Conservation (phyloP, 306 rosid genomes). For the Vachellia pachyceras region DNA sequence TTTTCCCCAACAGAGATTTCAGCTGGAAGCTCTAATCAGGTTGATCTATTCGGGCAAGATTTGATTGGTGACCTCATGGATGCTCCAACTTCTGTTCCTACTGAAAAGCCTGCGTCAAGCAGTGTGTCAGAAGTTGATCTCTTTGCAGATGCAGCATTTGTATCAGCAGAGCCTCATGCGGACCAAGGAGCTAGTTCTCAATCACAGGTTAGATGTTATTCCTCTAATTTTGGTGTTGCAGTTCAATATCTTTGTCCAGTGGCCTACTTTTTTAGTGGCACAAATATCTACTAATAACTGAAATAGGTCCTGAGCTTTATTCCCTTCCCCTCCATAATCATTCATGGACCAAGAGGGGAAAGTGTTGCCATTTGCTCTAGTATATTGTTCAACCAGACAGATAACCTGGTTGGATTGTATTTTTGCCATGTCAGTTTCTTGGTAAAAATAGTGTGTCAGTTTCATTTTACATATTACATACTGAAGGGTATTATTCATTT, state of each 20-base stretch:
- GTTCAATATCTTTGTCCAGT: background rate
- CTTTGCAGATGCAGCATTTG: constrained; percentile 92
- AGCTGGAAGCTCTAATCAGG: constrained; percentile 69
- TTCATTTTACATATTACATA: too few species aligned
- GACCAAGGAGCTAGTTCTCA: constrained; percentile 68
- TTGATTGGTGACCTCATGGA: constrained; percentile 91
- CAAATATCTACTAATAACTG: background rate
- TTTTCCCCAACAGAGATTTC: constrained; percentile 68
- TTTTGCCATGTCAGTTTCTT: background rate
- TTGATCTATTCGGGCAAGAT: constrained; percentile 81
- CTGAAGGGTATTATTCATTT: constrained; percentile 1
- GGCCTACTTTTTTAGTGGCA: background rate
- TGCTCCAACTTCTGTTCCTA: constrained; percentile 70
- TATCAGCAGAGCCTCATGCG: constrained; percentile 67
- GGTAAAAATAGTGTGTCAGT: too few species aligned
- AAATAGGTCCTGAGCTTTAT: background rate
- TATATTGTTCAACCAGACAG: background rate
- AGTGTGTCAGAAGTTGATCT: constrained; percentile 80
- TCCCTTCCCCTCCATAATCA: background rate
- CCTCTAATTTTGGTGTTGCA: background rate
- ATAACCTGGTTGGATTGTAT: background rate
- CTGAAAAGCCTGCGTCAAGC: constrained; percentile 57
- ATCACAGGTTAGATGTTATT: constrained; percentile 56
- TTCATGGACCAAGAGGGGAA: background rate
- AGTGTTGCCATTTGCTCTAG: background rate